These are phyloP conservation scores for Mortierella sp. DNA, from an alignment of 371 early-diverging fungal species.

Conservation along the genomic window DNA sequence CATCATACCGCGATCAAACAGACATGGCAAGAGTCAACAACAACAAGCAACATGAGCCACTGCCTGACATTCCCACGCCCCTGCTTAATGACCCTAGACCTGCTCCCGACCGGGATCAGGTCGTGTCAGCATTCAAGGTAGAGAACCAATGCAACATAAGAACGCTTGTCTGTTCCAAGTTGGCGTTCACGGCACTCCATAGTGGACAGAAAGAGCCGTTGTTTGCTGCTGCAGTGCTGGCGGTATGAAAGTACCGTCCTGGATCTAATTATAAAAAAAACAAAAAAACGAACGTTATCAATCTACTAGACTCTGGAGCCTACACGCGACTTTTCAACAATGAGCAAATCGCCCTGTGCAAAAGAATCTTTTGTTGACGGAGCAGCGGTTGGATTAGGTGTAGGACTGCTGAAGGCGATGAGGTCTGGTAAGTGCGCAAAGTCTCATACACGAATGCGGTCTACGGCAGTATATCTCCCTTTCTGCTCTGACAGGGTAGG, in stretches of 20 bases:
- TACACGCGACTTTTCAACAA: slow-evolving; percentile 39
- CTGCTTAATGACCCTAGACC: slow-evolving; percentile 51
- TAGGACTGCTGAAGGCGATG: slow-evolving; percentile 44
- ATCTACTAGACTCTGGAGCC: slow-evolving; percentile 37
- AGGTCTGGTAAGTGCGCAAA: slow-evolving; percentile 39
- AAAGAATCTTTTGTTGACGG: slow-evolving; percentile 54
- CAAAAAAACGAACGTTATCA: too few relatives aligned
- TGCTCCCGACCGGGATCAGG: slow-evolving; percentile 43
- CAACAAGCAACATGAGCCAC: slow-evolving; percentile 34
- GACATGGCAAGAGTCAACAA: slow-evolving; percentile 40
- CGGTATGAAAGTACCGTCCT: too few relatives aligned
- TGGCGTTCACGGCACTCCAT: too few relatives aligned
- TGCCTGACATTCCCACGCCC: slow-evolving; percentile 43
- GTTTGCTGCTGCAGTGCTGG: too few relatives aligned
- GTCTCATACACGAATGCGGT: too few relatives aligned
- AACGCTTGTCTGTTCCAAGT: too few relatives aligned
- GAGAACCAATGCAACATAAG: not conserved
- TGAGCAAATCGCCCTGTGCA: slow-evolving; percentile 49
- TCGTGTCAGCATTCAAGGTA: slow-evolving; percentile 53
- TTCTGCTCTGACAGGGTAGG: too few relatives aligned
- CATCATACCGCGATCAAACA: too few relatives aligned
- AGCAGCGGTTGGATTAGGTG: slow-evolving; percentile 41
- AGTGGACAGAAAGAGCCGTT: not conserved
- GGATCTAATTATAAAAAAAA: too few relatives aligned
- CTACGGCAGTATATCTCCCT: too few relatives aligned